Base-by-base conservation (phyloP, 306 rosid genomes). In the Phaseolus lunatus region DNA sequence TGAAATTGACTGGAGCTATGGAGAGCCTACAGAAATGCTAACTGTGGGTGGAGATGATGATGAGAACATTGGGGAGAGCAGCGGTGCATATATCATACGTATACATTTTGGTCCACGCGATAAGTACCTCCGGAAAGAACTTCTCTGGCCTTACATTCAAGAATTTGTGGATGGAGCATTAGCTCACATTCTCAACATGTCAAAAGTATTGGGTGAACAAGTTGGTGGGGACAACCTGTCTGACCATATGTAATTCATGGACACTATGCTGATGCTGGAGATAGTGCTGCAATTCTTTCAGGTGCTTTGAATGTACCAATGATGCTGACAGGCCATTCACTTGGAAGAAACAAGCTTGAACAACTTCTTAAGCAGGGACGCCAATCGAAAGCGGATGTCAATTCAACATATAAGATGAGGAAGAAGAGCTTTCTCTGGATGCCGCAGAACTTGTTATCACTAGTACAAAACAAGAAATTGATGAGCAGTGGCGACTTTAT, bases 161-260 rank as follows among this genome's bases (percentile, higher is more conserved):
- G 98, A 93, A 43, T 93, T 93, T 78, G 96, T 93, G 7, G 98
- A 93, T 82, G 98, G 98, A 68, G 98, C 98, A 59, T 82, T 93
- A 20, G 85, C 96, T 47, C 98, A 90, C 83, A 90, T 93, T 74
- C 96, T 93, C 63, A 93, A 93, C 43, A 91, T 93, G 98, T 90
- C 96, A 53, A 93, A 89, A 88, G 96, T 87, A 49, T 82, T 93
- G 81, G 95, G 95, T 52, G 98, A 93, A 85, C 96, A 93, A 82
- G 87, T 93, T 67, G 92, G 93, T 57, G 90, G 81, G 95, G 93
- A 20, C 90, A 89, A 67, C 94, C 98, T 24, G 90, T 93, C 3
- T 90, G 98, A 96, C 98, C 98, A 16, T 91, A 93, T 67, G 98
- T 93, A 31, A 91, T 93, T 78, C 98, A 93, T 61, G 98, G 96